These are phyloP conservation scores for Nothophytophthora sp. DNA, from an alignment of 352 stramenopile genomes.

Conservation along the genomic window DNA sequence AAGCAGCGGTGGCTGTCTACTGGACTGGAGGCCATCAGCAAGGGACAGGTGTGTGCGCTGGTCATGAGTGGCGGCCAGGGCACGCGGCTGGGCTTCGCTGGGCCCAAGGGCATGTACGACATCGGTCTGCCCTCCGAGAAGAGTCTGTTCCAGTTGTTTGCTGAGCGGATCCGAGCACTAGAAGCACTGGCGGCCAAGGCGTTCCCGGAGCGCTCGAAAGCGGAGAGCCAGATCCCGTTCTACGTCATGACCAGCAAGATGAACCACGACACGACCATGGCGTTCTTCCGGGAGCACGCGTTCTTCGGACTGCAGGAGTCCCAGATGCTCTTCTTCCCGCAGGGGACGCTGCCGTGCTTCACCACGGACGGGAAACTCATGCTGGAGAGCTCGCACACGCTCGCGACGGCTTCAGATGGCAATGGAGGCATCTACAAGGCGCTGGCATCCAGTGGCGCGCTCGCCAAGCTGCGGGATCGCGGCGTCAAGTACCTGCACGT, in stretches of 20 bases:
- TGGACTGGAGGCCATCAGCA: conserved; percentile 81
- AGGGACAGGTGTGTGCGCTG: conserved; percentile 92
- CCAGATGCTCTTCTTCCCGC: conserved; percentile 96
- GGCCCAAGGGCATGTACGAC: conserved; percentile 96
- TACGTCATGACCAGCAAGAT: conserved; percentile 98
- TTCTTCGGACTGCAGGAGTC: conserved; percentile 91
- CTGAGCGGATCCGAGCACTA: conserved; percentile 89
- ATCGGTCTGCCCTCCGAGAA: conserved; percentile 91
- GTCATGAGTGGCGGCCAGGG: conserved; percentile 96
- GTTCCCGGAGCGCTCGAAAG: conserved; percentile 13
- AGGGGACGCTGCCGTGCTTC: conserved; percentile 97
- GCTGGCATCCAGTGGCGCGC: conserved; percentile 86
- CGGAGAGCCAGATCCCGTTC: conserved; percentile 62
- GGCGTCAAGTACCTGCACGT: conserved; percentile 96
- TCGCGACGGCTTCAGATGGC: conserved; percentile 96
- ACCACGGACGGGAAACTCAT: conserved; percentile 95
- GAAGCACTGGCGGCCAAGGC: conserved; percentile 33
- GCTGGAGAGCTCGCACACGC: conserved; percentile 79
- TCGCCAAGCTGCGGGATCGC: conserved; percentile 80
- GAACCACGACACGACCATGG: conserved; percentile 93
- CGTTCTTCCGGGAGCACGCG: conserved; percentile 89
- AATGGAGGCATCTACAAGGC: conserved; percentile 98
- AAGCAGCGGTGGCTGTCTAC: conserved; percentile 44
- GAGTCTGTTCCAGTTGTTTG: conserved; percentile 95
- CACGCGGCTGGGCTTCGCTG: conserved; percentile 95